Evolutionary conservation across 2,329 filamentous ascomycete genomes (phyloP).

Genomic region (Arthroderma uncinatum): DNA sequence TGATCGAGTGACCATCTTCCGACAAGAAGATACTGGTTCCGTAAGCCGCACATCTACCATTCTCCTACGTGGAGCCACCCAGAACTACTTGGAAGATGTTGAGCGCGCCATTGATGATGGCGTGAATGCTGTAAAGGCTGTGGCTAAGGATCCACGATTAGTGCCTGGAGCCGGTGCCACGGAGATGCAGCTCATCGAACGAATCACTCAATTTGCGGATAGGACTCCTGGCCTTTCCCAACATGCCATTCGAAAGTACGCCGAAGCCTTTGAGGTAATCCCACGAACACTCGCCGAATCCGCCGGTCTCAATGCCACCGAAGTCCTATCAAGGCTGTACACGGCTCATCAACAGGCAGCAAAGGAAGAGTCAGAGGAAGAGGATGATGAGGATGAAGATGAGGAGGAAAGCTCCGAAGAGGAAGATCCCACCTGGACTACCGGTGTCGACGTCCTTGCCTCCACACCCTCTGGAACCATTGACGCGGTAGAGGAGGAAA

Average conservation of each 20-base stretch:
- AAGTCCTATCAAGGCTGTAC: conserved; percentile 83
- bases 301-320: conserved; percentile 92
- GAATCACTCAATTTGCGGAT: conserved; percentile 80
- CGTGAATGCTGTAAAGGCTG: conserved; percentile 96
- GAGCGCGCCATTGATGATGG: conserved; percentile 96
- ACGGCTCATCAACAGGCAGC: conserved; percentile 63
- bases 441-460: conserved; percentile 92
- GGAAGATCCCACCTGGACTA: conserved; percentile 72
- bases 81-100: conserved; percentile 95
- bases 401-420: conserved; percentile 35
- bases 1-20: conserved; percentile 95
- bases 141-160: conserved; percentile 81
- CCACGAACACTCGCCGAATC: conserved; percentile 89
- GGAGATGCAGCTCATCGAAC: conserved; percentile 86
- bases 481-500: conserved; percentile 76
- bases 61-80: conserved; percentile 86
- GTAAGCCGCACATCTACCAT: conserved; percentile 86
- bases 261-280: conserved; percentile 94
- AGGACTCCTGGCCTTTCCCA: conserved; percentile 87
- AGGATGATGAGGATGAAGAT: conserved; percentile 19
- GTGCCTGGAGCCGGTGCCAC: conserved; percentile 91
- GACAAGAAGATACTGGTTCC: conserved; percentile 71
- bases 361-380: conserved; percentile 40
- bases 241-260: conserved; percentile 95
- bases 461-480: conserved; percentile 68